Percentiles rank a stretch among this genome's conserved stretches.
These are phyloP conservation scores for Eucalyptus urophylla DNA, from an alignment of 345 rosid genomes.

Conservation along the genomic window DNA sequence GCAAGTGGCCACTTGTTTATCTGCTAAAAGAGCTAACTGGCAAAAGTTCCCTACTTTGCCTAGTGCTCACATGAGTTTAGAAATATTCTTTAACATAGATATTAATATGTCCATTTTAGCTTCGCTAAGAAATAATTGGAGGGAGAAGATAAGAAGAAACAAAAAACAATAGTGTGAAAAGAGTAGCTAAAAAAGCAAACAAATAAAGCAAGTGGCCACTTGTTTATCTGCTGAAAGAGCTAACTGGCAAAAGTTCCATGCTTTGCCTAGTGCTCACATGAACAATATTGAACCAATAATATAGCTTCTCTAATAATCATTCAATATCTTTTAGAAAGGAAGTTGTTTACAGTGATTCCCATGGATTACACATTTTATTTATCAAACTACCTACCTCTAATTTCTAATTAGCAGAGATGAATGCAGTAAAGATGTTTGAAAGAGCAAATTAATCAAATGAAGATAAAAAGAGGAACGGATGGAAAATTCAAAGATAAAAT, in stretches of 20 bases:
- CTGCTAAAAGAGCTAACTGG: accelerated
- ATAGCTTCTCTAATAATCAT: background rate
- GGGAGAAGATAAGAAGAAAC: background rate
- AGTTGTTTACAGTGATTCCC: accelerated
- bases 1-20: background rate
- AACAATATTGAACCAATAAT: too few relatives aligned
- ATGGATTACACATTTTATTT: too few relatives aligned
- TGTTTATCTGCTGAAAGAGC: background rate
- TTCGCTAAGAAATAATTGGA: slow-evolving; percentile 14
- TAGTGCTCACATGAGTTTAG: too few relatives aligned
- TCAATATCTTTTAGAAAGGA: too few relatives aligned
- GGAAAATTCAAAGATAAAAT: too few relatives aligned
- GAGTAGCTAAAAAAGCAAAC: background rate
- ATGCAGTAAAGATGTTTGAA: background rate
- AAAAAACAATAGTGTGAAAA: background rate
- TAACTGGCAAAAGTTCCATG: background rate
- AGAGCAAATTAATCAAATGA: background rate
- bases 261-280: background rate
- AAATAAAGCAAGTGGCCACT: background rate
- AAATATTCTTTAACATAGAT: slow-evolving; percentile 45
- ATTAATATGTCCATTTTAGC: slow-evolving; percentile 74
- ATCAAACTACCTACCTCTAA: background rate
- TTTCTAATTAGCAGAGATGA: background rate
- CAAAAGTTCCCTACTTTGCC: background rate
- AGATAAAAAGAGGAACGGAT: too few relatives aligned